phyloP scores from a whole-genome alignment of 352 stramenopile genomes.

The Phytophthora brassicae region DNA sequence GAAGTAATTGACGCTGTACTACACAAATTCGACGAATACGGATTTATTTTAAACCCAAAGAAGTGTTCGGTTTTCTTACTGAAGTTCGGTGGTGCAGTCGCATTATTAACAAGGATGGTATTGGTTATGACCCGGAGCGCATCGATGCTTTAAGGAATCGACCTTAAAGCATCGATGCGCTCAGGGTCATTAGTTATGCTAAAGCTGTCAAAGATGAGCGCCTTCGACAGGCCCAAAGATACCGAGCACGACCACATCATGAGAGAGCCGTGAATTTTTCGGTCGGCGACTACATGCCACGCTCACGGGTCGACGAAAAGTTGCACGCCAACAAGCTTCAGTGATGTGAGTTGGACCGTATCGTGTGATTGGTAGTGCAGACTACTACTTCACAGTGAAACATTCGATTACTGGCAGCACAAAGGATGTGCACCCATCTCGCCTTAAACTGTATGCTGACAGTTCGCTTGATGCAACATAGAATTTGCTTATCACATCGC shows the following conservation, averaged over 20 bases:
- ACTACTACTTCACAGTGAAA: constrained; percentile 24
- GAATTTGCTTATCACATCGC: constrained; percentile 4
- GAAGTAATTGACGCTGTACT: constrained; percentile 18
- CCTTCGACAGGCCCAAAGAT: background rate
- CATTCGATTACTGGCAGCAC: constrained; percentile 9
- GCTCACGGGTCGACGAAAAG: constrained; percentile 15
- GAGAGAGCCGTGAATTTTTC: constrained; percentile 11
- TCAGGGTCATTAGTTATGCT: no score
- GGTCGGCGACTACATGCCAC: constrained; percentile 31
- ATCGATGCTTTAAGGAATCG: constrained; percentile 10
- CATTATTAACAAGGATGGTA: constrained; percentile 18
- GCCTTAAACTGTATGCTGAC: constrained; percentile 6
- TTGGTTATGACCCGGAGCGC: constrained; percentile 13
- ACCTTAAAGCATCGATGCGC: no score
- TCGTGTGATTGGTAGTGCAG: constrained; percentile 11
- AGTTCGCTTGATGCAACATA: background rate
- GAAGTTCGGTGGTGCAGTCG: constrained; percentile 24
- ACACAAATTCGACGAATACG: background rate
- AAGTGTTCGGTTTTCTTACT: constrained; percentile 21
- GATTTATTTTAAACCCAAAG: constrained; percentile 21
- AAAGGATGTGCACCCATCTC: constrained; percentile 7
- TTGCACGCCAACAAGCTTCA: constrained; percentile 25
- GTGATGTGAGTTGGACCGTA: constrained; percentile 36
- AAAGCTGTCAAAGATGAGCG: background rate
- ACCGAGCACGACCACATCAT: constrained; percentile 1